Evolutionary conservation across 1,284 basidiomycete species (phyloP), one percentile per base, ranked within the genome.

Genomic region (Sporisorium exsertum): DNA sequence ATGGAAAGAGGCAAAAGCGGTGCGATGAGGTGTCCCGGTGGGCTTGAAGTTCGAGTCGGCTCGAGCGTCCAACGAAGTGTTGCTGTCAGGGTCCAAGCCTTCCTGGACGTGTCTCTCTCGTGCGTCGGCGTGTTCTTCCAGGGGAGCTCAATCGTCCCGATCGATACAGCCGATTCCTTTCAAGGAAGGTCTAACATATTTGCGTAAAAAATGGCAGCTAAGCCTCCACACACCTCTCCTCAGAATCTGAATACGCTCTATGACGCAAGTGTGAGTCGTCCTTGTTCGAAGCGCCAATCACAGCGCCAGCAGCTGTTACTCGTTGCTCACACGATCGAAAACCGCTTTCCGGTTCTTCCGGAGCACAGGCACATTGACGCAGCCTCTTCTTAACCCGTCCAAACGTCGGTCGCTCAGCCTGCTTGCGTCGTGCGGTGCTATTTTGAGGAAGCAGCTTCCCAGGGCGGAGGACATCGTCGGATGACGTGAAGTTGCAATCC

Each of bases 401-500:
- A 12, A 13, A n/a, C n/a, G n/a, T n/a, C n/a, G n/a, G n/a, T n/a
- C n/a, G n/a, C n/a, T n/a, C n/a, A n/a, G n/a, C n/a, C n/a, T n/a
- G n/a, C n/a, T n/a, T n/a, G n/a, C n/a, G n/a, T n/a, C 7, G 1
- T 6, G 24, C 7, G 10, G 43, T 64, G 57, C 68, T 64, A 71
- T 71, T 64, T 64, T 64, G 26, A 24, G 40, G 29, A 43, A 20
- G 15, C 12, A 20, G 15, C 12, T 20, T 22, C 35, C 6, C 27
- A 5, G 5, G 15, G 24, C 16, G 13, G 49, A 33, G 26, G 27
- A 5, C 5, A 33, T 10, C 20, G 43, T 24, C 27, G 22, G 27
- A 72, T 72, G 69, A 72, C 69, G 69, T 66, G 64, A 63, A 63
- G 69, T 59, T 58, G 69, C 63, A 26, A 13, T 56, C 5, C 6